A percentile compares a stretch with the other conserved stretches of the same genome.
Evolutionary conservation across 768 basidiomycete species (phyloP).

Genomic region (Pleurotus eryngii): DNA sequence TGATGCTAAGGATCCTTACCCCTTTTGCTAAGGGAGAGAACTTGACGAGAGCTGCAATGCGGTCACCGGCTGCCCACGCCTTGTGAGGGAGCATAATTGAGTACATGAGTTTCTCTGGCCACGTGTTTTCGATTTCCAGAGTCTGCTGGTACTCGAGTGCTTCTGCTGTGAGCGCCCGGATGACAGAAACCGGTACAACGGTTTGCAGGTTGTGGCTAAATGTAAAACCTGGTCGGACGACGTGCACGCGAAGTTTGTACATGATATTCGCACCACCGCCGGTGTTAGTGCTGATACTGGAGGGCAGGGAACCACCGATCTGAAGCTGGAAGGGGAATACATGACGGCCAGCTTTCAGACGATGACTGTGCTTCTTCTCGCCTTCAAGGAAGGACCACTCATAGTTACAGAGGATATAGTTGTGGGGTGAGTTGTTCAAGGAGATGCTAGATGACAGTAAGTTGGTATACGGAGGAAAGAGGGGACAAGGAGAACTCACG

Average conservation of each 20-base stretch:
- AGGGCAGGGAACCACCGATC: conserved; percentile 82
- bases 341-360: conserved; percentile 94
- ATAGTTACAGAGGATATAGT: conserved; percentile 70
- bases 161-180: conserved; percentile 73
- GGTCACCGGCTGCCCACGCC: conserved; percentile 91
- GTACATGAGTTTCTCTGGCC: conserved; percentile 98
- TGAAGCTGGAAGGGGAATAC: conserved; percentile 89
- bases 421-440: conserved; percentile 41
- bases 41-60: conserved; percentile 77
- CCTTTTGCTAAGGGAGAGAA: conserved; percentile 88
- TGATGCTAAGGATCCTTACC: conserved; percentile 62
- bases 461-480: conserved; percentile 6
- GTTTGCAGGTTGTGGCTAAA: conserved; percentile 62
- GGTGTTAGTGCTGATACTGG: conserved; percentile 56
- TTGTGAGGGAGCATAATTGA: conserved; percentile 92
- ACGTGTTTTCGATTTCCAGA: conserved; percentile 93
- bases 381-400: conserved; percentile 94
- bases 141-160: conserved; percentile 96
- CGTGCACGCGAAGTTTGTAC: conserved; percentile 90
- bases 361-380: conserved; percentile 73
- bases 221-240: conserved; percentile 67
- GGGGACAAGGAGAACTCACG: conserved; percentile 39
- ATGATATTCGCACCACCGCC: conserved; percentile 62
- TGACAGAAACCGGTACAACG: conserved; percentile 56
- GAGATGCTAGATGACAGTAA: conserved; percentile 30